Evolutionary conservation across 2,329 filamentous ascomycete genomes (phyloP), one percentile per base, ranked within the genome.

Genomic region (Venturia nashicola): DNA sequence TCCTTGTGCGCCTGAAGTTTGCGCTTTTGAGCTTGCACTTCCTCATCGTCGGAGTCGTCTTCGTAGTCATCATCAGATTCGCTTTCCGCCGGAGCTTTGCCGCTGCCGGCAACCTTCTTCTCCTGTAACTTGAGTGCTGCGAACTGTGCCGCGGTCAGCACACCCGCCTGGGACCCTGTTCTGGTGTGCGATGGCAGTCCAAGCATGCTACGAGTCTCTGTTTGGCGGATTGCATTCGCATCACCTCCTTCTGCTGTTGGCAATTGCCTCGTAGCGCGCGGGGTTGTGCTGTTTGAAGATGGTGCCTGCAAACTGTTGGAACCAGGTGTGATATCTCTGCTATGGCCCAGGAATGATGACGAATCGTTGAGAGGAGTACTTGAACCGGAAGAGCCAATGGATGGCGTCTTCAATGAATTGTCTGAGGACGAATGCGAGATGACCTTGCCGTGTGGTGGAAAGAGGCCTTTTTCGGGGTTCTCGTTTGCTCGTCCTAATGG

Each of bases 91-190:
- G 77, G 77, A 5, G 83, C 80, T 69, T 75, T 80, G 69, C 77
- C 74, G 66, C 81, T 77, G 27, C 34, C 27, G 32, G 40, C 20
- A 18, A 51, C 40, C 27, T 43, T 62, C 65, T 82, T 78, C 66
- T 86, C 83, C 70, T 92, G 93, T 67, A 83, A 83, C 72, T 96
- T 91, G 27, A 57, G 51, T 7, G 51, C 51, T 18, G 32, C 51
- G 68, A 95, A 96, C 72, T 96, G 86, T 12, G 87, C 89, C 0
- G 88, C 88, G 1, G 91, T 96, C 90, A 96, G 96, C 67, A 94
- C 88, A 57, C 51, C 51, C 74, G 94, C 94, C 0, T 68, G 66
- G 14, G 60, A 65, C n/a, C n/a, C 59, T 34, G 64, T 27, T 43
- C 51, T 64, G 48, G n/a, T 32, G 11, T 46, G 59, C 27, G 62